Conservation (phyloP, 2,329 filamentous ascomycete genomes). For the Cercospora sp. region DNA sequence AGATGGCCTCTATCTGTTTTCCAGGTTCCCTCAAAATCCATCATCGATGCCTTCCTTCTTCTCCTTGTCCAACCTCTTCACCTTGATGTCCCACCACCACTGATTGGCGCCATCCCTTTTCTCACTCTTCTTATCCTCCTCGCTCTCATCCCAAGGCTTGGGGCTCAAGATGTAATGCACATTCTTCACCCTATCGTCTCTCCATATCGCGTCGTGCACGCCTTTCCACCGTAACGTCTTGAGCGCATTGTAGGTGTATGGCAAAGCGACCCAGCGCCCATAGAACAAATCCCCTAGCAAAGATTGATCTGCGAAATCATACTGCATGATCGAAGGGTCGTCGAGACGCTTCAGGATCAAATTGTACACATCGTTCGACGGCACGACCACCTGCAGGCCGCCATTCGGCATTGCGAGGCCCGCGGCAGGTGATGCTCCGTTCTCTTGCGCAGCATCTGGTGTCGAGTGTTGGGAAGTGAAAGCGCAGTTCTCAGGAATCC, state of each 20-base stretch:
- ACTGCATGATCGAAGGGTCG: slow-evolving; percentile 48
- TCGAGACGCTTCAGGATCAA: slow-evolving; percentile 52
- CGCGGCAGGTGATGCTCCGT: slow-evolving; percentile 51
- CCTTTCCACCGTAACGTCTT: slow-evolving; percentile 59
- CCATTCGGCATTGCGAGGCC: slow-evolving; percentile 62
- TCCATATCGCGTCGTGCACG: slow-evolving; percentile 61
- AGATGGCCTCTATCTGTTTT: background rate
- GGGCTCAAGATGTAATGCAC: slow-evolving; percentile 63
- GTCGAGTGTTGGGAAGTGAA: slow-evolving; percentile 59
- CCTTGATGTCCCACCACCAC: slow-evolving; percentile 60
- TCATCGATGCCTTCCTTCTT: slow-evolving; percentile 51
- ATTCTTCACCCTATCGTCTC: slow-evolving; percentile 61
- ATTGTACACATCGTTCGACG: slow-evolving; percentile 54
- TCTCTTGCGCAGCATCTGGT: slow-evolving; percentile 53
- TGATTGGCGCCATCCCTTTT: slow-evolving; percentile 50
- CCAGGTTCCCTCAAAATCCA: slow-evolving; percentile 46
- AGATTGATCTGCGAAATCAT: slow-evolving; percentile 63
- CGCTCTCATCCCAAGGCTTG: slow-evolving; percentile 63
- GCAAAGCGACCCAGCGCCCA: slow-evolving; percentile 59
- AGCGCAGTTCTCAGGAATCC: slow-evolving; percentile 63
- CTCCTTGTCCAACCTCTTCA: slow-evolving; percentile 52
- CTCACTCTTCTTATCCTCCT: slow-evolving; percentile 42
- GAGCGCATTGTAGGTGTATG: slow-evolving; percentile 63
- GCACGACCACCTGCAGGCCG: slow-evolving; percentile 62
- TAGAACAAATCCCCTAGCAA: slow-evolving; percentile 59